A percentile compares a stretch with the other conserved stretches of the same genome.
These are phyloP conservation scores for Phialophora tarda DNA, from an alignment of 2,329 filamentous ascomycete genomes.

Conservation along the genomic window DNA sequence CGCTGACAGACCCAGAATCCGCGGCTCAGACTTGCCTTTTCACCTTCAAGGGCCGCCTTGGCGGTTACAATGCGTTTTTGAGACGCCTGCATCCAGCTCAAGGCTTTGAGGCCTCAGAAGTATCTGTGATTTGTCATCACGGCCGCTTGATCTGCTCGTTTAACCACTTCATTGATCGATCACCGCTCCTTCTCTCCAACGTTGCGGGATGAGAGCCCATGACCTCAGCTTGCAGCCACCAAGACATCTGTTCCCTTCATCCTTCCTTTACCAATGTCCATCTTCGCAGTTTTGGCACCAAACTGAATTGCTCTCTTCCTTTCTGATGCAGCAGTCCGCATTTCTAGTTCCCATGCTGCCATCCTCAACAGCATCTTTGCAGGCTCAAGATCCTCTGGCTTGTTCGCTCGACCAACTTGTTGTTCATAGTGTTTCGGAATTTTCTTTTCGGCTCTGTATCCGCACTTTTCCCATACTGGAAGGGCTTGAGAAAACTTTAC, in stretches of 20 bases:
- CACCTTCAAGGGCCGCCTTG: slow-evolving; percentile 37
- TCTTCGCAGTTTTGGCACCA: slow-evolving; percentile 80
- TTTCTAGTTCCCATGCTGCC: slow-evolving; percentile 74
- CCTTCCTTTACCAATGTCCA: slow-evolving; percentile 63
- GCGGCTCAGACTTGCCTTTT: slow-evolving; percentile 44
- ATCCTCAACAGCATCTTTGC: slow-evolving; percentile 82
- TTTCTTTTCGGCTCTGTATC: slow-evolving; percentile 63
- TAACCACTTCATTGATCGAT: not conserved
- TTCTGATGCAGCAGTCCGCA: slow-evolving; percentile 75
- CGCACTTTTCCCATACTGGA: slow-evolving; percentile 85
- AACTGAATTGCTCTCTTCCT: slow-evolving; percentile 95
- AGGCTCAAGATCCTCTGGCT: slow-evolving; percentile 63
- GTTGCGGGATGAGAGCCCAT: not conserved
- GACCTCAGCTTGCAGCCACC: slow-evolving; percentile 8
- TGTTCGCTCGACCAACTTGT: slow-evolving; percentile 5
- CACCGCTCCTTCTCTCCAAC: not conserved
- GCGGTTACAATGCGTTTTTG: slow-evolving; percentile 27
- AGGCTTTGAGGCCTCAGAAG: slow-evolving; percentile 65
- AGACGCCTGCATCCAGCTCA: slow-evolving; percentile 42
- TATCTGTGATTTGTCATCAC: slow-evolving; percentile 64
- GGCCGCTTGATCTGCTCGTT: slow-evolving; percentile 20
- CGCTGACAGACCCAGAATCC: not conserved
- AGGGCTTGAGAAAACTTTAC: slow-evolving; percentile 77
- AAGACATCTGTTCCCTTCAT: slow-evolving; percentile 70
- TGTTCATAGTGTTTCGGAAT: slow-evolving; percentile 35